Conservation (phyloP, 169 alveolate genomes). For the Toxoplasma gondii region DNA sequence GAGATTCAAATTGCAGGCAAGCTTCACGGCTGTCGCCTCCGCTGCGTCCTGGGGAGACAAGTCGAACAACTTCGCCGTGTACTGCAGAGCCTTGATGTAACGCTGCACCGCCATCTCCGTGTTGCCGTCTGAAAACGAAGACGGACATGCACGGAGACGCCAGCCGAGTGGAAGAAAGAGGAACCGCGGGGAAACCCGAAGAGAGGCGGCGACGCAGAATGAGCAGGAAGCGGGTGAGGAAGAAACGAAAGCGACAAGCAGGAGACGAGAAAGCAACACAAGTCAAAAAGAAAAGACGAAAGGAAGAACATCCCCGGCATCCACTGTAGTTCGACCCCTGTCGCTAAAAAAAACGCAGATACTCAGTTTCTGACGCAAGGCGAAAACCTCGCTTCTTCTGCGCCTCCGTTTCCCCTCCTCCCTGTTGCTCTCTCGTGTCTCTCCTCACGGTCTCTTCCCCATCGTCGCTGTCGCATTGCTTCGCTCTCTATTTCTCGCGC, state of each 20-base stretch:
- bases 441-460: too few relatives aligned
- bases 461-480: too few relatives aligned
- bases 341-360: too few relatives aligned
- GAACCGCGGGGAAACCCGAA: not conserved
- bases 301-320: too few relatives aligned
- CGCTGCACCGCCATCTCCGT: constrained; percentile 41
- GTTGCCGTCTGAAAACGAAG: not conserved
- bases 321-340: too few relatives aligned
- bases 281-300: not conserved
- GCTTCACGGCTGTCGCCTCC: not conserved
- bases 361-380: too few relatives aligned
- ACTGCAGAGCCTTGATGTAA: constrained; percentile 11
- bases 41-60: constrained; percentile 19
- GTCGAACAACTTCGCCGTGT: constrained; percentile 15
- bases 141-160: not conserved
- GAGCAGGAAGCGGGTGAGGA: not conserved
- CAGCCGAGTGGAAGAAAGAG: too few relatives aligned
- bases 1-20: not conserved
- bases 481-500: too few relatives aligned
- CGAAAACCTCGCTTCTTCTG: too few relatives aligned
- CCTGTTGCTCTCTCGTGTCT: too few relatives aligned
- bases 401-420: too few relatives aligned
- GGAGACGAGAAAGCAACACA: not conserved
- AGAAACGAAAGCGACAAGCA: too few relatives aligned
- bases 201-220: not conserved